Evolutionary conservation across 805 yeast species (phyloP).

Genomic region (Zygoascus ofunaensis): DNA sequence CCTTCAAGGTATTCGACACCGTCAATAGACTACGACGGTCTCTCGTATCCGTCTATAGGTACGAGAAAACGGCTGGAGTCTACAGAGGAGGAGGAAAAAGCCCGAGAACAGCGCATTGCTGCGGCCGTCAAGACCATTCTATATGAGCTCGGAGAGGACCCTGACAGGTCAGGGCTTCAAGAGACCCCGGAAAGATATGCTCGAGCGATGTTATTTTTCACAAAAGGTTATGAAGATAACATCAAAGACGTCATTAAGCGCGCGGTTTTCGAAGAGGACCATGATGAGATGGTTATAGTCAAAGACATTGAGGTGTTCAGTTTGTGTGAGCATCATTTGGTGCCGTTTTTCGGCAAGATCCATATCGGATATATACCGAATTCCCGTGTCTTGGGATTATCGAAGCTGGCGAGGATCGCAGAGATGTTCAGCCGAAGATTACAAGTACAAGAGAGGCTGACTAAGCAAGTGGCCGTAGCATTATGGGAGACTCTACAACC

Average conservation of each 20-base stretch:
- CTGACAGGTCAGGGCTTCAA: constrained; percentile 73
- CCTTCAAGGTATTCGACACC: constrained; percentile 82
- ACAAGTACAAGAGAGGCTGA: constrained; percentile 96
- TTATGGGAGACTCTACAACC: constrained; percentile 84
- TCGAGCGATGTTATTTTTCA: constrained; percentile 88
- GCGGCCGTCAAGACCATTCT: constrained; percentile 67
- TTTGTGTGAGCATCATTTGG: constrained; percentile 94
- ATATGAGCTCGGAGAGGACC: constrained; percentile 85
- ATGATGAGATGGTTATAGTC: constrained; percentile 98
- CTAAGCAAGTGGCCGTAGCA: constrained; percentile 97
- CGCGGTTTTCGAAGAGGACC: constrained; percentile 96
- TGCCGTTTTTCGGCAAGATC: constrained; percentile 94
- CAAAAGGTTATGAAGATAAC: constrained; percentile 94
- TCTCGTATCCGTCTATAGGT: constrained; percentile 90
- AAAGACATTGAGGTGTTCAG: constrained; percentile 88
- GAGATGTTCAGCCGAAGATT: constrained; percentile 94
- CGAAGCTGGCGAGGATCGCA: constrained; percentile 89
- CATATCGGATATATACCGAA: constrained; percentile 98
- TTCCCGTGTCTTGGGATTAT: constrained; percentile 82
- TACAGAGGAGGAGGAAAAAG: constrained; percentile 50
- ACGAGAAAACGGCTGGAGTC: constrained; percentile 71
- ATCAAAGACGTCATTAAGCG: constrained; percentile 84
- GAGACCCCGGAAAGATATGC: constrained; percentile 97
- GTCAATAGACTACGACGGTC: constrained; percentile 81
- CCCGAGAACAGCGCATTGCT: constrained; percentile 69